Evolutionary conservation across 1,284 basidiomycete genomes (phyloP).

Genomic region (Trametes hirsuta): DNA sequence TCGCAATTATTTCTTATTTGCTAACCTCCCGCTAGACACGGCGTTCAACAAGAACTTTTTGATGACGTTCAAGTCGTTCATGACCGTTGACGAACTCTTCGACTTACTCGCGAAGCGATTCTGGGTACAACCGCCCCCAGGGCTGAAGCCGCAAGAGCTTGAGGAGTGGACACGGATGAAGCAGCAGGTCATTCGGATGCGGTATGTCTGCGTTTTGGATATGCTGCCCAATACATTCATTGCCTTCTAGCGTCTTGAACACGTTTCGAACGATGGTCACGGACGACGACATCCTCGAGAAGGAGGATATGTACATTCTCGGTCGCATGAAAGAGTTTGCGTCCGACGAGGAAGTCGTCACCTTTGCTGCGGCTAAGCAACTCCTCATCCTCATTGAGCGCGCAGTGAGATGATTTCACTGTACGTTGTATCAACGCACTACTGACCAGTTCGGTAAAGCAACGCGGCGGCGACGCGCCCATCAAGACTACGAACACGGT

Average conservation of each 20-base stretch:
- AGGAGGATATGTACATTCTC: conserved; percentile 79
- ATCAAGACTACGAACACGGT: conserved; percentile 49
- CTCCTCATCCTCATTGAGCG: conserved; percentile 75
- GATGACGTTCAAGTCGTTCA: conserved; percentile 97
- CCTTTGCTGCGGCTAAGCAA: conserved; percentile 72
- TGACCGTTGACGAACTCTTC: conserved; percentile 83
- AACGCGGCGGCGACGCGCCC: conserved; percentile 59
- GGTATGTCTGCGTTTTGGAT: conserved; percentile 52
- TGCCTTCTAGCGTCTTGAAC: conserved; percentile 69
- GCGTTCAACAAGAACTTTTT: conserved; percentile 92
- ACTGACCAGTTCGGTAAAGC: conserved; percentile 37
- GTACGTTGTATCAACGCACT: neutral
- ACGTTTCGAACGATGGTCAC: conserved; percentile 81
- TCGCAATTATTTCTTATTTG: neutral
- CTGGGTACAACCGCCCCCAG: conserved; percentile 76
- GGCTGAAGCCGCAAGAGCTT: conserved; percentile 65
- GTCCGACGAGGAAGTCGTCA: conserved; percentile 63
- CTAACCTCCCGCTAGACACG: conserved; percentile 55
- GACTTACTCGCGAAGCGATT: conserved; percentile 88
- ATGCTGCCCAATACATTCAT: neutral
- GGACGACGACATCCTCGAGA: conserved; percentile 81
- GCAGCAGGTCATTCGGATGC: conserved; percentile 85
- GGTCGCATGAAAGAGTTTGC: conserved; percentile 81
- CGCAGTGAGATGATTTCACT: conserved; percentile 54
- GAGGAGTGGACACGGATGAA: conserved; percentile 89